These are phyloP conservation scores for Porogramme epimiltina DNA, from an alignment of 1,284 basidiomycete species.

Conservation along the genomic window DNA sequence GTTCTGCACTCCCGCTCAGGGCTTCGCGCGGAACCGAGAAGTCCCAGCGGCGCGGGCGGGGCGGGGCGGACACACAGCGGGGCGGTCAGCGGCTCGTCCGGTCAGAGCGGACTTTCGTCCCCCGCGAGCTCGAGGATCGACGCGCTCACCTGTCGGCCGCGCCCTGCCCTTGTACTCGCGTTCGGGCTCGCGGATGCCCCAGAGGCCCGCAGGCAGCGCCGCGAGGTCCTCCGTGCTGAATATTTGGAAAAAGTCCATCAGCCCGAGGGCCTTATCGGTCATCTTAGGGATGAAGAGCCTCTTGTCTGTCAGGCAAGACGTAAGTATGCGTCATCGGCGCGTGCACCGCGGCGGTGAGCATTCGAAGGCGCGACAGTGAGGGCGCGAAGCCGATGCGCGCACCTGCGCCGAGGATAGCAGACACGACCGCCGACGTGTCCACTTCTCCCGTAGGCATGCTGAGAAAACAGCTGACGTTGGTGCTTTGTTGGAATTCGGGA, in stretches of 20 bases:
- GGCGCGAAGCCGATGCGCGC: background rate
- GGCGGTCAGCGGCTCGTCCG: slow-evolving; percentile 6
- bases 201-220: slow-evolving; percentile 57
- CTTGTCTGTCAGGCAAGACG: slow-evolving; percentile 49
- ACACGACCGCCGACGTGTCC: slow-evolving; percentile 54
- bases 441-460: slow-evolving; percentile 77
- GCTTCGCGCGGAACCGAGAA: slow-evolving; percentile 35
- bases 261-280: slow-evolving; percentile 40
- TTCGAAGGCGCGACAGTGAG: background rate
- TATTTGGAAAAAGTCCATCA: slow-evolving; percentile 69
- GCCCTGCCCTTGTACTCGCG: slow-evolving; percentile 41
- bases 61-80: background rate
- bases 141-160: slow-evolving; percentile 52
- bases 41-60: slow-evolving; percentile 3
- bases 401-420: slow-evolving; percentile 52
- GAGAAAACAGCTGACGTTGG: slow-evolving; percentile 69
- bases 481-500: slow-evolving; percentile 46
- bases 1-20: slow-evolving; percentile 40
- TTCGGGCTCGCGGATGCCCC: slow-evolving; percentile 76
- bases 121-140: background rate
- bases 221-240: slow-evolving; percentile 59
- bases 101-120: background rate
- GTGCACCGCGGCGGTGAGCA: background rate
- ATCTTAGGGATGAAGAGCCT: slow-evolving; percentile 73
- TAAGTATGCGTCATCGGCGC: background rate